Base-by-base conservation (phyloP, 108 stramenopile genomes). In the Skeletonema grethae region DNA sequence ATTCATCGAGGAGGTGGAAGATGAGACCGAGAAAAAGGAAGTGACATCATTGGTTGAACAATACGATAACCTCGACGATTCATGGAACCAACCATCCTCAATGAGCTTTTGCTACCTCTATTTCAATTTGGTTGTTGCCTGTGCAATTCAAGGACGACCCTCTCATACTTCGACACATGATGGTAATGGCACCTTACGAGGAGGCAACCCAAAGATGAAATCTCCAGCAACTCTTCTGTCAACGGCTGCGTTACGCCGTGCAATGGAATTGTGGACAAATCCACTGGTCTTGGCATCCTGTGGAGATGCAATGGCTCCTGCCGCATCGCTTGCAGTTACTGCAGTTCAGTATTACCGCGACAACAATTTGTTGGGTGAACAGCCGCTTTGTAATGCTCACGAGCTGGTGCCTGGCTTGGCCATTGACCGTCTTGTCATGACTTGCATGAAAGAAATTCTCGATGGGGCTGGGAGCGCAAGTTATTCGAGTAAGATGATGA, bases 221-320 rank as follows among this genome's bases (percentile, higher is more conserved):
- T 28, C 36, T n/a, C 13, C 68, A 1, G 34, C 25, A 38, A 41
- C 35, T 69, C 59, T 60, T 57, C 15, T 69, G 15, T 25, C 68
- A 18, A 38, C 59, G 3, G 68, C 68, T n/a, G 57, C 68, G 5
- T 15, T 69, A 4, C 41, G 68, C 6, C 32, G 59, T 28, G 68
- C 58, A 4, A 60, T 69, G 58, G 36, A 36, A 41, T 61, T 69
- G 24, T 59, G 68, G 68, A 60, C 68, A 11, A 28, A 69, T 30
- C 39, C 39, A 20, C 12, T 25, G 25, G 59, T 69, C 12, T 46
- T 69, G 57, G 59, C 32, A 5, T 69, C 68, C 16, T 69, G 68
- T 69, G 68, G 68, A 1, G 59, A 69, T 61, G 68, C 68, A 2
- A 69, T 69, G 68, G 68, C 68, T 16, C 68, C 68, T 24, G 68